Percentiles rank a stretch among this genome's conserved stretches.
phyloP scores from a whole-genome alignment of 176 grass and related monocot species.

The Juncus effusus region DNA sequence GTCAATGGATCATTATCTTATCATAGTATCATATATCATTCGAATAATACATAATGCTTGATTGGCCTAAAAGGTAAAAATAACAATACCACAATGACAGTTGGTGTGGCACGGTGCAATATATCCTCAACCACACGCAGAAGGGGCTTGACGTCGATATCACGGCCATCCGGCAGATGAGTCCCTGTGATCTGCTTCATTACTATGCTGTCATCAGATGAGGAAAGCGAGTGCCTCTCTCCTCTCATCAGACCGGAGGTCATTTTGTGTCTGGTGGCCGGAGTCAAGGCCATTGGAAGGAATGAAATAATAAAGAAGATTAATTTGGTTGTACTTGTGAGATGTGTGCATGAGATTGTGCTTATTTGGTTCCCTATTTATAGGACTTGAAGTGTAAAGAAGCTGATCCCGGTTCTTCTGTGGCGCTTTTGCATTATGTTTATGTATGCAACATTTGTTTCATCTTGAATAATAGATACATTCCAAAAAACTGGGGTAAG shows the following conservation, averaged over 20 bases:
- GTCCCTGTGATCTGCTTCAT: constrained; percentile 45
- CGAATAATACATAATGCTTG: no score
- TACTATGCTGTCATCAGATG: constrained; percentile 32
- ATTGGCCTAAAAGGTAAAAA: not conserved
- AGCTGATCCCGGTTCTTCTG: not conserved
- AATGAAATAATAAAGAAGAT: not conserved
- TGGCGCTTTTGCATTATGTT: not conserved
- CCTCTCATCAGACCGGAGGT: constrained; percentile 12
- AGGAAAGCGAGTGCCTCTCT: constrained; percentile 35
- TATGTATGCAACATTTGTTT: not conserved
- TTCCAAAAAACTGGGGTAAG: no score
- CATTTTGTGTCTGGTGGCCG: not conserved
- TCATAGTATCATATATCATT: no score
- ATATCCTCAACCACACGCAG: constrained; percentile 32
- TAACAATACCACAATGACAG: constrained; percentile 23
- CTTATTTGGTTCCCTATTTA: constrained; percentile 25
- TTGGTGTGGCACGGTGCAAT: constrained; percentile 31
- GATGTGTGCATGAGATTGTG: not conserved
- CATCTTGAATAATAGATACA: not conserved
- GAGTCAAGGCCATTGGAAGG: constrained; percentile 20
- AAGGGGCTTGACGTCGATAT: constrained; percentile 32
- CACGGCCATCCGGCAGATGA: constrained; percentile 33
- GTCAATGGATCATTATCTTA: no score
- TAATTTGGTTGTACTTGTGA: not conserved
- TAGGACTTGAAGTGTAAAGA: not conserved